Conservation (phyloP, 2,329 filamentous ascomycete species). For the Epichloe gansuensis region DNA sequence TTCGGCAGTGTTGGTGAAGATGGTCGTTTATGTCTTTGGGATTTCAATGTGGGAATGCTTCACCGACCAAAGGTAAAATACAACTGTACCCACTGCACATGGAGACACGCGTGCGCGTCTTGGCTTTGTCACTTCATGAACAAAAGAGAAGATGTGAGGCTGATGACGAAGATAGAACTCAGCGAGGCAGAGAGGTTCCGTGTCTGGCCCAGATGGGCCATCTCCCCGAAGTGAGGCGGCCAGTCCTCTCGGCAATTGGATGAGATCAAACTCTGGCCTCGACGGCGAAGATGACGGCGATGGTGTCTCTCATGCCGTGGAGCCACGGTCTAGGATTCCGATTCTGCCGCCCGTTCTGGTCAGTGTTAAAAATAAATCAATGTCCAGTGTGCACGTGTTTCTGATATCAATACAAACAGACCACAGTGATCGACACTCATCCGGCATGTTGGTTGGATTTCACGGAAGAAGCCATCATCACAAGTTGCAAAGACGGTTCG, state of each 20-base stretch:
- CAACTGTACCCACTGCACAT: background rate
- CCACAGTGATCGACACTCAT: constrained; percentile 74
- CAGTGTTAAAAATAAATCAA: constrained; percentile 20
- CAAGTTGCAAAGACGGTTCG: constrained; percentile 80
- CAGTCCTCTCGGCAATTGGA: constrained; percentile 41
- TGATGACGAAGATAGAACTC: constrained; percentile 8
- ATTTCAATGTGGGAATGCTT: constrained; percentile 95
- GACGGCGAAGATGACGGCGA: constrained; percentile 43
- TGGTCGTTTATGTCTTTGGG: constrained; percentile 81
- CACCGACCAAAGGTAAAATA: constrained; percentile 57
- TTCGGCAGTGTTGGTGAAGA: constrained; percentile 96
- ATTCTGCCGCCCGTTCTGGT: constrained; percentile 86
- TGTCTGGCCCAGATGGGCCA: constrained; percentile 35
- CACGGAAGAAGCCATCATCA: constrained; percentile 84
- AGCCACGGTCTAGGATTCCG: constrained; percentile 70
- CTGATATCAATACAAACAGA: constrained; percentile 28
- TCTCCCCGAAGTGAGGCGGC: constrained; percentile 49
- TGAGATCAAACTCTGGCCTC: constrained; percentile 59
- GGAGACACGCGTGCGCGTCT: background rate
- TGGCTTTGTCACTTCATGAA: background rate
- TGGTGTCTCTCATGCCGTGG: constrained; percentile 63
- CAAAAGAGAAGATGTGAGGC: background rate
- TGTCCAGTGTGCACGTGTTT: background rate
- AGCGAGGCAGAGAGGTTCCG: constrained; percentile 33
- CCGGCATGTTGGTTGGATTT: constrained; percentile 88